A percentile compares a stretch with the other conserved stretches of the same genome.
These are phyloP conservation scores for Raddia guianensis DNA, from an alignment of 176 grass and related monocot species.

Conservation along the genomic window DNA sequence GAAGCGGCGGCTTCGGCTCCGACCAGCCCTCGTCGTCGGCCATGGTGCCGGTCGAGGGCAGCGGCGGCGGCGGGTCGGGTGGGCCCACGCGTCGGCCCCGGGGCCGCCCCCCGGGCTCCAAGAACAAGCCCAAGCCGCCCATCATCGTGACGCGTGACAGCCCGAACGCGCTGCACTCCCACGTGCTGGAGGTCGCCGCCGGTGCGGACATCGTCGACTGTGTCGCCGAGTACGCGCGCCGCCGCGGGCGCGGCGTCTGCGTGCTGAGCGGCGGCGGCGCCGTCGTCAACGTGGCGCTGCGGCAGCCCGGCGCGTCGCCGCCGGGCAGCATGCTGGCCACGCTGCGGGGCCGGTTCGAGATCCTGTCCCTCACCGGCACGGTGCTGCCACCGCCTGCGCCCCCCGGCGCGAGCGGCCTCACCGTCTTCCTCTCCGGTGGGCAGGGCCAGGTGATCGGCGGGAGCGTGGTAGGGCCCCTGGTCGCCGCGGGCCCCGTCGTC, in stretches of 20 bases:
- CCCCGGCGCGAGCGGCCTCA: conserved; percentile 73
- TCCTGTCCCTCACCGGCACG: conserved; percentile 89
- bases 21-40: conserved; percentile 85
- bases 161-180: conserved; percentile 94
- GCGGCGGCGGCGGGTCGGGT: conserved; percentile 48
- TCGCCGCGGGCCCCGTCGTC: conserved; percentile 84
- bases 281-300: conserved; percentile 74
- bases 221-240: conserved; percentile 83
- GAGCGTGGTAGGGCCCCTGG: conserved; percentile 71
- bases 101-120: conserved; percentile 76
- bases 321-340: conserved; percentile 91
- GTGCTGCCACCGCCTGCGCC: conserved; percentile 87
- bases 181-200: conserved; percentile 78
- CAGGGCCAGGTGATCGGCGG: conserved; percentile 95
- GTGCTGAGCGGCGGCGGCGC: conserved; percentile 87
- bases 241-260: conserved; percentile 81
- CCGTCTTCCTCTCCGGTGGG: conserved; percentile 78
- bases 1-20: neutral
- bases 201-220: conserved; percentile 90
- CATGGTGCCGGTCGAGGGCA: conserved; percentile 45
- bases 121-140: conserved; percentile 94
- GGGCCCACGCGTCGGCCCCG: conserved; percentile 75
- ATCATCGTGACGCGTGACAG: conserved; percentile 94
- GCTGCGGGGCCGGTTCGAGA: conserved; percentile 86
- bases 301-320: conserved; percentile 79